Evolutionary conservation across 2,329 filamentous ascomycete species (phyloP).

Genomic region (Aspergillus tubingensis): DNA sequence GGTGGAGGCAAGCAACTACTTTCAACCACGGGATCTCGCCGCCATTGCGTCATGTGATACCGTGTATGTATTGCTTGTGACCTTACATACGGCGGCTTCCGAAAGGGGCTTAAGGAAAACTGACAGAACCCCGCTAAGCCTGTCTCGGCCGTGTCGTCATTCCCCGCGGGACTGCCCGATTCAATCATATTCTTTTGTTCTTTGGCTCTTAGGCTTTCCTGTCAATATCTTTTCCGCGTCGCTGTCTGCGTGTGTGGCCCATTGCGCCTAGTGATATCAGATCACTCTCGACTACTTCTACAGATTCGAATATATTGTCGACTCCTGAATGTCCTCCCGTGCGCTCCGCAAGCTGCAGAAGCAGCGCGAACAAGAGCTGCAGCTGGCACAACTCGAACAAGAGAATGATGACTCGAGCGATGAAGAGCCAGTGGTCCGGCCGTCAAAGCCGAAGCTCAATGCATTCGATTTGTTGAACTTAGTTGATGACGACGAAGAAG

Average conservation of each 20-base stretch:
- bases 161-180: slow-evolving; percentile 27
- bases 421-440: slow-evolving; percentile 38
- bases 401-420: slow-evolving; percentile 45
- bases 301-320: background rate
- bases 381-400: slow-evolving; percentile 38
- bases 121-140: slow-evolving; percentile 25
- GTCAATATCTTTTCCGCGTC: too few relatives aligned
- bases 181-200: background rate
- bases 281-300: background rate
- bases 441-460: slow-evolving; percentile 49
- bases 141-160: slow-evolving; percentile 35
- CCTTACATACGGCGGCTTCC: background rate
- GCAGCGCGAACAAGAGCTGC: slow-evolving; percentile 60
- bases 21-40: background rate
- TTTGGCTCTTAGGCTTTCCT: background rate
- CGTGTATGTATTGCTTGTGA: background rate
- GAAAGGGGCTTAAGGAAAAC: too few relatives aligned
- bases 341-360: slow-evolving; percentile 66
- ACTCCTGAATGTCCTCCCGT: slow-evolving; percentile 61
- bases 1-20: background rate
- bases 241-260: background rate
- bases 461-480: slow-evolving; percentile 57
- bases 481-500: slow-evolving; percentile 42
- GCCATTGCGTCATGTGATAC: slow-evolving; percentile 10
- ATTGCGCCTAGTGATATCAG: background rate